These are phyloP conservation scores for Raphanus raphanistrum DNA, from an alignment of 345 rosid genomes.

Conservation along the genomic window DNA sequence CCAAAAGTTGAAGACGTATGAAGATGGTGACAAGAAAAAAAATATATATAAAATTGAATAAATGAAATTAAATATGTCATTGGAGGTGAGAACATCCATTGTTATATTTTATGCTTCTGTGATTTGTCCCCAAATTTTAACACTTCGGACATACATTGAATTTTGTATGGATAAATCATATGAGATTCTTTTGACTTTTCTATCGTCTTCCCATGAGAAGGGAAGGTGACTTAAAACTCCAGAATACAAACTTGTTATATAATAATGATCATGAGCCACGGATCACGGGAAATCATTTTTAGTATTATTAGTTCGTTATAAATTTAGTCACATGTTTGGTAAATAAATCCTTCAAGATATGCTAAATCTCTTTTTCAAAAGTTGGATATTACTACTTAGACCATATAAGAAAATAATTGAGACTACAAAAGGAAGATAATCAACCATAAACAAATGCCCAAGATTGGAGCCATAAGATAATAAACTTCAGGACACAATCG, in stretches of 20 bases:
- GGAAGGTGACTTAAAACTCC: background rate
- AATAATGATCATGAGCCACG: conserved; percentile 19
- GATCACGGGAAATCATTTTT: conserved; percentile 26
- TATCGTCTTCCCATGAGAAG: conserved; percentile 2
- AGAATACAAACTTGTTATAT: background rate
- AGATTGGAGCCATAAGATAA: background rate
- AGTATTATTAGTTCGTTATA: background rate
- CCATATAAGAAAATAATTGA: background rate
- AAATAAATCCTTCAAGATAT: conserved; percentile 15
- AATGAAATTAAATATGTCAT: background rate
- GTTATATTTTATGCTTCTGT: background rate
- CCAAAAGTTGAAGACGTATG: background rate
- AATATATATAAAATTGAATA: background rate
- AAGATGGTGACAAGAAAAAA: background rate
- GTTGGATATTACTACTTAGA: background rate
- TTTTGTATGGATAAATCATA: background rate
- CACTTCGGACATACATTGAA: conserved; percentile 3
- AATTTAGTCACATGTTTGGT: background rate
- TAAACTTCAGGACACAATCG: background rate
- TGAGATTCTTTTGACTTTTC: conserved; percentile 6
- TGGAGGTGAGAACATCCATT: background rate
- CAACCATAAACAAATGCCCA: background rate
- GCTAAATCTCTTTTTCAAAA: background rate
- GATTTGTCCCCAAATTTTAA: background rate
- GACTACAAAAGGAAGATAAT: background rate